Evolutionary conservation across 2,329 filamentous ascomycete genomes (phyloP), one percentile per base, ranked within the genome.

Genomic region (Xylariaceae sp.): DNA sequence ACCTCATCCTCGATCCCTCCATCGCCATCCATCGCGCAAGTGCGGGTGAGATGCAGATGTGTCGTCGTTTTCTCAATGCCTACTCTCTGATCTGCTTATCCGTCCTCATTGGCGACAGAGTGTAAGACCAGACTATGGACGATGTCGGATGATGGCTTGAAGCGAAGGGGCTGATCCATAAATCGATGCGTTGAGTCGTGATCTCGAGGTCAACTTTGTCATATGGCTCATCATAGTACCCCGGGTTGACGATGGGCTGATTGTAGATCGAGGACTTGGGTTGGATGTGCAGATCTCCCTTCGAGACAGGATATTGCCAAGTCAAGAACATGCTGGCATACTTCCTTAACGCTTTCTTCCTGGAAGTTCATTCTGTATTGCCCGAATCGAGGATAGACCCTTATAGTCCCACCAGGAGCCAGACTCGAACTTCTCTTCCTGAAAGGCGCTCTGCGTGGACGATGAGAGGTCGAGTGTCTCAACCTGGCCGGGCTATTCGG

Each of bases 221-320:
- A 18, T 67, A 58, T 0, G 56, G 31, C 0, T 71, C 71, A 1
- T 55, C 43, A 38, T 71, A 76, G 51, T 75, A 76, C 5, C 59
- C 57, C 0, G 74, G 73, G 31, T 77, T 64, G 32, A 77, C 75
- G 11, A 60, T 27, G 0, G 69, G 70, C 43, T 61, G 41, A 22
- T 65, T 36, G 17, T 57, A 39, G 11, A 45, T 11, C 45, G 42
- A 12, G 47, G 47, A 12, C 55, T 45, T 6, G 22, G 44, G 27
- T 2, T 49, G 61, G 44, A 79, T 70, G 51, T 80, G 77, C 10
- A 80, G 66, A 2, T 66, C 71, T 0, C 77, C 77, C 3, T 68
- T 64, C 0, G 74, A 73, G 30, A 76, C 76, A 0, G 77, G 76
- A 58, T 79, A 77, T 51, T 78, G 75, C 1, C 80, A 61, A 50